These are phyloP conservation scores for Xylogone sp. DNA, from an alignment of 2,329 filamentous ascomycete genomes.

Conservation along the genomic window DNA sequence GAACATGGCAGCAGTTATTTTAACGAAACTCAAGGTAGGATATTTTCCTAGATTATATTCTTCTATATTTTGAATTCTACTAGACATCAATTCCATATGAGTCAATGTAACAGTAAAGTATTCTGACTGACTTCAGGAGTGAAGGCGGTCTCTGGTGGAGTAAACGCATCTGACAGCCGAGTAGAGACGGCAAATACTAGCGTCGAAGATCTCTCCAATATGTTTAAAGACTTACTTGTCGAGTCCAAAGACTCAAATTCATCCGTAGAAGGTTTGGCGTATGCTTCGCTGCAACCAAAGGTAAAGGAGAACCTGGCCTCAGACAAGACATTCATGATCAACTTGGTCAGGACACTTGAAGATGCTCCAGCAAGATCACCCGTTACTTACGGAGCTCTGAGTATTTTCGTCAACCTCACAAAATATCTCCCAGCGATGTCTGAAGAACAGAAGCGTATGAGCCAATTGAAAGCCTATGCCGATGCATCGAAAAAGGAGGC, in stretches of 20 bases:
- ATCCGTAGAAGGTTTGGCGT: slow-evolving; percentile 87
- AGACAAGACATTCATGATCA: slow-evolving; percentile 65
- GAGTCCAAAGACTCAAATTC: slow-evolving; percentile 58
- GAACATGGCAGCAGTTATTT: slow-evolving; percentile 67
- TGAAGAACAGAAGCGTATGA: slow-evolving; percentile 90
- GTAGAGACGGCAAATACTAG: slow-evolving; percentile 51
- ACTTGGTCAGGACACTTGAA: slow-evolving; percentile 61
- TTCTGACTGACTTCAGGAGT: slow-evolving; percentile 30
- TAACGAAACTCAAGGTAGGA: slow-evolving; percentile 66
- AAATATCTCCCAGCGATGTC: slow-evolving; percentile 72
- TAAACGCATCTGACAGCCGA: slow-evolving; percentile 31
- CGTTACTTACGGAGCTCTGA: slow-evolving; percentile 79
- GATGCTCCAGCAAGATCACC: slow-evolving; percentile 61
- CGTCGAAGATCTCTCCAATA: slow-evolving; percentile 61
- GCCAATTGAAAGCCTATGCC: slow-evolving; percentile 90
- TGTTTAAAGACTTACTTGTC: slow-evolving; percentile 65
- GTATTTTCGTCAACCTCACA: slow-evolving; percentile 81
- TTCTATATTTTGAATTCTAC: too few species aligned
- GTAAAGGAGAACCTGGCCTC: slow-evolving; percentile 78
- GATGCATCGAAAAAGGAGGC: slow-evolving; percentile 73
- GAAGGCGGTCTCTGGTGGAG: slow-evolving; percentile 27
- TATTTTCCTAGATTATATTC: slow-evolving; percentile 6
- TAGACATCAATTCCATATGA: slow-evolving; percentile 1
- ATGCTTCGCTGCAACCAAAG: slow-evolving; percentile 79
- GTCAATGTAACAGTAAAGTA: slow-evolving; percentile 10